phyloP scores from a whole-genome alignment of 768 basidiomycete genomes.

The Suillus alpinus region DNA sequence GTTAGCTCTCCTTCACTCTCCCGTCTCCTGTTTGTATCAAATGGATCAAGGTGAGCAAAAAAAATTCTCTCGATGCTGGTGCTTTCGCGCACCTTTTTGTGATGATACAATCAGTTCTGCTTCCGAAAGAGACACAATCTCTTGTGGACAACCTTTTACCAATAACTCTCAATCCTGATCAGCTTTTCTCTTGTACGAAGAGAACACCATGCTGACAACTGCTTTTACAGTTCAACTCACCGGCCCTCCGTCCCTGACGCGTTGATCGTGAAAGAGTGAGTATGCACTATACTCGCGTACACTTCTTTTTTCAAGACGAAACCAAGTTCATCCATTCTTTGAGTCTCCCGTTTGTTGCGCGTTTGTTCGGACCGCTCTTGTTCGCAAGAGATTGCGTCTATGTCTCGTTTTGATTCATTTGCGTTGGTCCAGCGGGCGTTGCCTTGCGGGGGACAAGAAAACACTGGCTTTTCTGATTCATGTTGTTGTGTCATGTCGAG shows the following conservation, averaged over 20 bases:
- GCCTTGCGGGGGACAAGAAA: slow-evolving; percentile 49
- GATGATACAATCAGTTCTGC: slow-evolving; percentile 78
- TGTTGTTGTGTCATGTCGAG: neutral
- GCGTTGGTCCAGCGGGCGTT: slow-evolving; percentile 34
- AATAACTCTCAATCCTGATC: slow-evolving; percentile 51
- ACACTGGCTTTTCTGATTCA: slow-evolving; percentile 62
- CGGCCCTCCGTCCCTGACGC: neutral
- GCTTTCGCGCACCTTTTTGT: slow-evolving; percentile 15
- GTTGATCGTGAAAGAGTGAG: slow-evolving; percentile 7
- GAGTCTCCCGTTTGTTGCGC: slow-evolving; percentile 44
- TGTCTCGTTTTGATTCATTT: slow-evolving; percentile 49
- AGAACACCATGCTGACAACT: slow-evolving; percentile 5
- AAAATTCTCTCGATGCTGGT: neutral
- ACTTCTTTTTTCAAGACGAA: slow-evolving; percentile 48
- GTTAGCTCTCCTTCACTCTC: neutral
- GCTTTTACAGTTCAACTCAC: neutral
- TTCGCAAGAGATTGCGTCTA: slow-evolving; percentile 32
- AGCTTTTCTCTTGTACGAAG: slow-evolving; percentile 8
- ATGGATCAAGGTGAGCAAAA: slow-evolving; percentile 1
- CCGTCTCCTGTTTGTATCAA: slow-evolving; percentile 2
- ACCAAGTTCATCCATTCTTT: slow-evolving; percentile 87
- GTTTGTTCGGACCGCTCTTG: slow-evolving; percentile 35
- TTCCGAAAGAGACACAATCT: slow-evolving; percentile 75
- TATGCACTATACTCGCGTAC: neutral
- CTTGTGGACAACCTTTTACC: slow-evolving; percentile 67